Percentiles rank a stretch among this genome's conserved stretches.
Evolutionary conservation across 805 yeast genomes (phyloP).

Genomic region (Blastobotrys terrestris): DNA sequence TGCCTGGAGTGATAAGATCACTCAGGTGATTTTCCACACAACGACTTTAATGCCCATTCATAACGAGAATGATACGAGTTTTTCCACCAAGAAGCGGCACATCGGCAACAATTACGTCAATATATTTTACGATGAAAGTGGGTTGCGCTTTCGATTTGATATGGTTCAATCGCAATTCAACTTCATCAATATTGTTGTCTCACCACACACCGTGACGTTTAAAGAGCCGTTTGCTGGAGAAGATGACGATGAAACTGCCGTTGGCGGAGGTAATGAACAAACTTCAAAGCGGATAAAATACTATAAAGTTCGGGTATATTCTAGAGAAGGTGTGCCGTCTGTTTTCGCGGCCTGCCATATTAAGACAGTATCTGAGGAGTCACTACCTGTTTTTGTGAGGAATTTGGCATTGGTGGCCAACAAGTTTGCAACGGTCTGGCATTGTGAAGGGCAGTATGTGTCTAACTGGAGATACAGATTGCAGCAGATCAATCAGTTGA

Average conservation of each 20-base stretch:
- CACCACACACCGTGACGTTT: constrained; percentile 45
- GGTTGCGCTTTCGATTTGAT: constrained; percentile 60
- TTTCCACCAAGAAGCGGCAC: constrained; percentile 66
- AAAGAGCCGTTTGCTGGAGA: constrained; percentile 10
- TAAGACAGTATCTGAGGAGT: constrained; percentile 57
- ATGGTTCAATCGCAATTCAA: constrained; percentile 73
- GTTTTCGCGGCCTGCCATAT: constrained; percentile 70
- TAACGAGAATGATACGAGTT: constrained; percentile 36
- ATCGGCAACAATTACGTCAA: constrained; percentile 83
- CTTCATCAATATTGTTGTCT: constrained; percentile 70
- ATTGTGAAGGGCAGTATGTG: constrained; percentile 47
- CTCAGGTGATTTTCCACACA: constrained; percentile 71
- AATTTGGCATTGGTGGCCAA: constrained; percentile 60
- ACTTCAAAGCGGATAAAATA: constrained; percentile 4
- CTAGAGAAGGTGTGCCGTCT: constrained; percentile 69
- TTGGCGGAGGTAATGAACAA: constrained; percentile 2
- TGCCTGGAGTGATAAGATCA: constrained; percentile 63
- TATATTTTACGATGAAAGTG: constrained; percentile 74
- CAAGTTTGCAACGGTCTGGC: constrained; percentile 74
- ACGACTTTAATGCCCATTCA: constrained; percentile 71
- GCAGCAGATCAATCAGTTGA: constrained; percentile 42
- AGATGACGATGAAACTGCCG: constrained; percentile 6
- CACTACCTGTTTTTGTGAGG: constrained; percentile 58
- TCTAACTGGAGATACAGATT: constrained; percentile 66
- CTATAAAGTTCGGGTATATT: constrained; percentile 57